Conservation (phyloP, 2,329 filamentous ascomycete genomes). For the Calonectria crousiana region DNA sequence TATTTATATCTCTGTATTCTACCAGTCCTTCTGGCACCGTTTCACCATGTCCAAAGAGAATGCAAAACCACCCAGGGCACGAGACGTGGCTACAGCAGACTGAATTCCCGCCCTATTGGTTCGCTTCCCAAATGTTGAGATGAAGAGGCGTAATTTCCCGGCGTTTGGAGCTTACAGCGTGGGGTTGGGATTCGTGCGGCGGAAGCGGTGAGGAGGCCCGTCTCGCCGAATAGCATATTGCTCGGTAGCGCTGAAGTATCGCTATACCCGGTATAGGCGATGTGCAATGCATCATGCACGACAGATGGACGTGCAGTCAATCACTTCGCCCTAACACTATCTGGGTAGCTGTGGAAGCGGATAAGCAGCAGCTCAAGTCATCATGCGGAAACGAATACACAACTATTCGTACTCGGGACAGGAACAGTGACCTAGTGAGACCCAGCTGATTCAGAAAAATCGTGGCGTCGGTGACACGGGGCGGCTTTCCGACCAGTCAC, state of each 20-base stretch:
- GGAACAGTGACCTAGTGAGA: background rate
- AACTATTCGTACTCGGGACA: background rate
- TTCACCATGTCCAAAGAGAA: slow-evolving; percentile 2
- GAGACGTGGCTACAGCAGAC: background rate
- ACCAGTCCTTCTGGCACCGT: background rate
- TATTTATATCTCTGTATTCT: background rate
- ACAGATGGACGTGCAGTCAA: background rate
- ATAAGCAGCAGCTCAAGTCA: background rate
- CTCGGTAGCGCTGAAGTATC: background rate
- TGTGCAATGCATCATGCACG: slow-evolving; percentile 1
- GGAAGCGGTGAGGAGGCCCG: slow-evolving; percentile 38
- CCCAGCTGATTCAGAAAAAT: background rate
- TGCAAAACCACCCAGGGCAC: background rate
- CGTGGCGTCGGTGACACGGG: slow-evolving; percentile 15
- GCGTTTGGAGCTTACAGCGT: slow-evolving; percentile 21
- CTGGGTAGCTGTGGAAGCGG: background rate
- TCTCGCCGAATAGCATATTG: slow-evolving; percentile 35
- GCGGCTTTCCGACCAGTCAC: slow-evolving; percentile 9
- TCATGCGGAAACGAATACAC: background rate
- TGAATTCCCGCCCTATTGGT: slow-evolving; percentile 20
- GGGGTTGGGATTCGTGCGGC: slow-evolving; percentile 36
- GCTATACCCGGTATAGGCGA: background rate
- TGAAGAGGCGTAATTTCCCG: slow-evolving; percentile 32
- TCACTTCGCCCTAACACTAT: background rate
- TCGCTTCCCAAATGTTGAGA: slow-evolving; percentile 28